These are phyloP conservation scores for Kodamaea jinghongensis DNA, from an alignment of 805 yeast genomes.

Conservation along the genomic window DNA sequence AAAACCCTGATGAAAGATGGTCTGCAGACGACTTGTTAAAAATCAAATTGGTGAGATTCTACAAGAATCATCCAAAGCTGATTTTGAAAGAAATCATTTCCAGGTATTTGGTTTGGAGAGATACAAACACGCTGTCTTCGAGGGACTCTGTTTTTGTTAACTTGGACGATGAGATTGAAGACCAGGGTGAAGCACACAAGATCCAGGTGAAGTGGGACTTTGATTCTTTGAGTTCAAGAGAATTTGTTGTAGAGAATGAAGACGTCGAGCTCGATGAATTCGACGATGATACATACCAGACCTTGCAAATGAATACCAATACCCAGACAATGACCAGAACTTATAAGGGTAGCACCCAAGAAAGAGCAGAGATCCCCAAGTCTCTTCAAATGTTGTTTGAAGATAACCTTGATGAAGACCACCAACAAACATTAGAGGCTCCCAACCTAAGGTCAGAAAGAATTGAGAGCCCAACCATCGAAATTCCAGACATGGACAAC, in stretches of 20 bases:
- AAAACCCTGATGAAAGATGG: conserved; percentile 85
- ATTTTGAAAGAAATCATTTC: conserved; percentile 72
- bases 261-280: conserved; percentile 35
- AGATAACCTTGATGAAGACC: conserved; percentile 26
- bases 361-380: conserved; percentile 57
- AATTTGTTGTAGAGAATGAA: conserved; percentile 70
- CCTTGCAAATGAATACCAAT: conserved; percentile 21
- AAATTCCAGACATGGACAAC: conserved; percentile 66
- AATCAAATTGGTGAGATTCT: conserved; percentile 65
- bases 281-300: conserved; percentile 24
- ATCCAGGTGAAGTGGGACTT: conserved; percentile 80
- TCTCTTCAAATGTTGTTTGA: conserved; percentile 71
- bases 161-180: conserved; percentile 14
- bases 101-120: conserved; percentile 74
- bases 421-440: background rate
- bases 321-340: background rate
- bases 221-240: conserved; percentile 73
- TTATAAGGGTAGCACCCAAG: background rate
- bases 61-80: conserved; percentile 58
- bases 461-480: conserved; percentile 58
- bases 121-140: conserved; percentile 44
- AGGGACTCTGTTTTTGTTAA: conserved; percentile 48
- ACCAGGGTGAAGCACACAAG: conserved; percentile 15
- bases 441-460: conserved; percentile 21
- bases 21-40: conserved; percentile 80